These are phyloP conservation scores for Kandelia obovata DNA, from an alignment of 345 rosid genomes.

Conservation along the genomic window DNA sequence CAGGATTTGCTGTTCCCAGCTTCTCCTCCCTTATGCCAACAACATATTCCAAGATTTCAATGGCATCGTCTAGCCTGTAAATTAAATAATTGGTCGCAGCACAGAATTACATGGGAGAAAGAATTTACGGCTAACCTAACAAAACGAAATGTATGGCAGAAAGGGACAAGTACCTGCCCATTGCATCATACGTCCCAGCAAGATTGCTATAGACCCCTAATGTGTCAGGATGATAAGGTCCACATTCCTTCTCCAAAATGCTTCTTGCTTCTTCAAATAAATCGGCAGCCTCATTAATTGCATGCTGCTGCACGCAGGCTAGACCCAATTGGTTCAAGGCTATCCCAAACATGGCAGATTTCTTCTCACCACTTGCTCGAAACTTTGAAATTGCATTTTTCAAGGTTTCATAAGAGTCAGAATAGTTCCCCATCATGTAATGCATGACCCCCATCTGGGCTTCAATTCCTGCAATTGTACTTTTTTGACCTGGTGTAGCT, in stretches of 20 bases:
- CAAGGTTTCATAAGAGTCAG: slow-evolving; percentile 64
- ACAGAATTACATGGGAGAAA: background rate
- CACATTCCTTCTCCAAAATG: slow-evolving; percentile 76
- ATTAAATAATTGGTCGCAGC: background rate
- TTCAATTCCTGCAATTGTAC: slow-evolving; percentile 80
- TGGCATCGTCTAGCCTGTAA: slow-evolving; percentile 84
- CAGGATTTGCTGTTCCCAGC: slow-evolving; percentile 95
- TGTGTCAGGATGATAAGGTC: slow-evolving; percentile 92
- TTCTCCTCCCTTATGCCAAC: slow-evolving; percentile 93
- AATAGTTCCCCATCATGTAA: slow-evolving; percentile 74
- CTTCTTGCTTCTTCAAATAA: slow-evolving; percentile 84
- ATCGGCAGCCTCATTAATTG: slow-evolving; percentile 83
- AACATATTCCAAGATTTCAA: slow-evolving; percentile 70
- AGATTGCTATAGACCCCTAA: slow-evolving; percentile 88
- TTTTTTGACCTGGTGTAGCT: slow-evolving; percentile 63
- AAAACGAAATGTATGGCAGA: background rate
- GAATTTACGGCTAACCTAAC: background rate
- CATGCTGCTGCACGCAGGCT: slow-evolving; percentile 64
- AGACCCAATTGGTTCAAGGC: slow-evolving; percentile 92
- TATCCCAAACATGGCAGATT: slow-evolving; percentile 71
- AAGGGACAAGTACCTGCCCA: slow-evolving; percentile 67
- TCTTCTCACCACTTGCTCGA: slow-evolving; percentile 73
- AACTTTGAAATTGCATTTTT: slow-evolving; percentile 63
- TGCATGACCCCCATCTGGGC: slow-evolving; percentile 90
- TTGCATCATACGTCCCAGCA: slow-evolving; percentile 95